These are phyloP conservation scores for Marchantia paleacea DNA, from an alignment of 225 moss, liverwort and hornwort species.

Conservation along the genomic window DNA sequence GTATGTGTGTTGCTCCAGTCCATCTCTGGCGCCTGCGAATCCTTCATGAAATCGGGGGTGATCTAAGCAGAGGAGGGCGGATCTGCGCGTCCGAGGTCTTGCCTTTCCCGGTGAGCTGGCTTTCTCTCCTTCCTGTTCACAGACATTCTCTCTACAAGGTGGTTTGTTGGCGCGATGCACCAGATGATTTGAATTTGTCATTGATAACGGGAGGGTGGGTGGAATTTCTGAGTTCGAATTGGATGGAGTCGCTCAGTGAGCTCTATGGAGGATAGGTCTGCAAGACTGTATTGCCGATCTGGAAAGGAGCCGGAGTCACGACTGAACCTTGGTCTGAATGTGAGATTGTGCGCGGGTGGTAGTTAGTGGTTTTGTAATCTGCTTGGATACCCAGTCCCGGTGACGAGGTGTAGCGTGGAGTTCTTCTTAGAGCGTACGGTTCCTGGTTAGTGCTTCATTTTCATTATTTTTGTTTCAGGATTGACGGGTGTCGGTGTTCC, in stretches of 20 bases:
- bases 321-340: not conserved
- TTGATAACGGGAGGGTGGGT: not conserved
- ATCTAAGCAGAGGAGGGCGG: conserved; percentile 3
- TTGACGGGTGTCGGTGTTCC: not conserved
- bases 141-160: not conserved
- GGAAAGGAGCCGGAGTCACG: not conserved
- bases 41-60: not conserved
- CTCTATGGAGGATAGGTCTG: not conserved
- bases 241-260: not conserved
- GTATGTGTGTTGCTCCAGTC: too few species aligned
- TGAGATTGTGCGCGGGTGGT: not conserved
- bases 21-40: not conserved
- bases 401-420: not conserved
- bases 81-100: not conserved
- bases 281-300: not conserved
- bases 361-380: not conserved
- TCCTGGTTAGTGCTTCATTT: not conserved
- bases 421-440: not conserved
- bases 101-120: not conserved
- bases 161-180: not conserved
- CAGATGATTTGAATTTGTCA: not conserved
- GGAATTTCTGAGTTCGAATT: not conserved
- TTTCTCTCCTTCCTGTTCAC: not conserved
- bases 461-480: not conserved
- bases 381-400: not conserved